Percentiles rank a stretch among this genome's conserved stretches.
These are phyloP conservation scores for Pseudopyrenochaeta lycopersici DNA, from an alignment of 2,329 filamentous ascomycete genomes.

Conservation along the genomic window DNA sequence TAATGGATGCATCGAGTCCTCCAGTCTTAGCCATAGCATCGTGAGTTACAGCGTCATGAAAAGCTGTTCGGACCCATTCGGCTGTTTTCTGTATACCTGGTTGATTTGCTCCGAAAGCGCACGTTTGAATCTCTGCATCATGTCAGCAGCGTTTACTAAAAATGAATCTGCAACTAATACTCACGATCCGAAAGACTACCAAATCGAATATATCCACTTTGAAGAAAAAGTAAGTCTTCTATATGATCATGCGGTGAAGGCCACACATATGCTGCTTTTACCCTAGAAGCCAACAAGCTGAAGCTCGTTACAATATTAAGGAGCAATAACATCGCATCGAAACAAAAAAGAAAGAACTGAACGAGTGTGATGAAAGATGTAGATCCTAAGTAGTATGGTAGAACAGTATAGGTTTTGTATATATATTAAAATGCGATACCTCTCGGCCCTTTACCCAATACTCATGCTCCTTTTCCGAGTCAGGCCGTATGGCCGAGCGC, in stretches of 20 bases:
- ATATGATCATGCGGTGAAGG: slow-evolving; percentile 9
- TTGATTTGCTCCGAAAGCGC: slow-evolving; percentile 18
- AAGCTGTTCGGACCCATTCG: slow-evolving; percentile 45
- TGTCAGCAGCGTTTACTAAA: background rate
- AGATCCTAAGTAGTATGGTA: background rate
- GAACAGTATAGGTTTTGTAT: background rate
- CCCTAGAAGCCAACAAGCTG: background rate
- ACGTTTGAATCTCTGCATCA: slow-evolving; percentile 20
- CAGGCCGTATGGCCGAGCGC: background rate
- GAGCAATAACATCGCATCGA: background rate
- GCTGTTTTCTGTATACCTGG: slow-evolving; percentile 34
- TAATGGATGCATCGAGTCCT: slow-evolving; percentile 47
- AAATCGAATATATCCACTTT: slow-evolving; percentile 9
- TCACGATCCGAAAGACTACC: slow-evolving; percentile 11
- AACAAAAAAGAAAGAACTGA: background rate
- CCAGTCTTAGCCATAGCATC: slow-evolving; percentile 38
- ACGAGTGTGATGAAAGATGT: background rate
- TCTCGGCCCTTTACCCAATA: background rate
- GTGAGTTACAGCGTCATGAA: slow-evolving; percentile 46
- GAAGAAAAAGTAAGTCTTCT: slow-evolving; percentile 16
- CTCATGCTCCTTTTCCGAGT: background rate
- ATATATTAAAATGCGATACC: background rate
- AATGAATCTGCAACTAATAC: background rate
- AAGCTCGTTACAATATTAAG: background rate
- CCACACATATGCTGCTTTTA: slow-evolving; percentile 14